Percentiles rank a stretch among this genome's conserved stretches.
Evolutionary conservation across 495 filamentous ascomycete genomes (phyloP).

Genomic region (Umbilicaria muhlenbergii): DNA sequence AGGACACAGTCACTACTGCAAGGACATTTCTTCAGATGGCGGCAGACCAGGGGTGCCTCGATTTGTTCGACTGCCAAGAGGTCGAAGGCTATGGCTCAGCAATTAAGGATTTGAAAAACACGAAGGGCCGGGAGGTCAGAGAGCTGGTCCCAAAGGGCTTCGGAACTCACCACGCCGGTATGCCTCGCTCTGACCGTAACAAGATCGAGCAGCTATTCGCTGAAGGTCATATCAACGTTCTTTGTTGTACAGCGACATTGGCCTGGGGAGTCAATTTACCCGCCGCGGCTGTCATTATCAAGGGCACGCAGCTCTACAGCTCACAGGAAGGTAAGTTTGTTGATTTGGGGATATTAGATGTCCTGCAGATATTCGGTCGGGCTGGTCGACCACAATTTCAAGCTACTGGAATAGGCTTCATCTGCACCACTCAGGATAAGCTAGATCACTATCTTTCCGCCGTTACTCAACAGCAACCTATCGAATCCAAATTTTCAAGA

Average conservation of each 20-base stretch:
- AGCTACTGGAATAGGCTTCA: slow-evolving; percentile 90
- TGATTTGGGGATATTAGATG: slow-evolving; percentile 91
- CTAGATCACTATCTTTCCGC: slow-evolving; percentile 83
- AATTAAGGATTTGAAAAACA: slow-evolving; percentile 64
- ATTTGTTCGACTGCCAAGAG: slow-evolving; percentile 57
- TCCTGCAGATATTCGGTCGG: slow-evolving; percentile 96
- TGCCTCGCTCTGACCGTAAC: slow-evolving; percentile 85
- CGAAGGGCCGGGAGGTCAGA: slow-evolving; percentile 67
- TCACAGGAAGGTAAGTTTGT: slow-evolving; percentile 92
- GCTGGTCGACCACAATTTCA: slow-evolving; percentile 95
- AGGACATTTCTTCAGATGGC: slow-evolving; percentile 78
- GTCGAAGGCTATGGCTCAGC: slow-evolving; percentile 58
- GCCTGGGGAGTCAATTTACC: slow-evolving; percentile 99
- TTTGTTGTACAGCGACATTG: slow-evolving; percentile 95
- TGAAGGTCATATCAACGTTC: slow-evolving; percentile 78
- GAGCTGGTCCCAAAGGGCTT: slow-evolving; percentile 82
- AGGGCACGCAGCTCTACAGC: slow-evolving; percentile 94
- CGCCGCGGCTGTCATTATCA: slow-evolving; percentile 93
- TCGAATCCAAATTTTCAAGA: slow-evolving; percentile 82
- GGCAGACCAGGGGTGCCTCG: slow-evolving; percentile 53
- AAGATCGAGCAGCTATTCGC: slow-evolving; percentile 81
- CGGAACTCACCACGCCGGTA: slow-evolving; percentile 90
- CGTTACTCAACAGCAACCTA: slow-evolving; percentile 88
- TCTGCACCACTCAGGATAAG: slow-evolving; percentile 87
- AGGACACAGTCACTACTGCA: slow-evolving; percentile 82